These are phyloP conservation scores for Trichoderma sp. DNA, from an alignment of 2,329 filamentous ascomycete genomes.

Conservation along the genomic window DNA sequence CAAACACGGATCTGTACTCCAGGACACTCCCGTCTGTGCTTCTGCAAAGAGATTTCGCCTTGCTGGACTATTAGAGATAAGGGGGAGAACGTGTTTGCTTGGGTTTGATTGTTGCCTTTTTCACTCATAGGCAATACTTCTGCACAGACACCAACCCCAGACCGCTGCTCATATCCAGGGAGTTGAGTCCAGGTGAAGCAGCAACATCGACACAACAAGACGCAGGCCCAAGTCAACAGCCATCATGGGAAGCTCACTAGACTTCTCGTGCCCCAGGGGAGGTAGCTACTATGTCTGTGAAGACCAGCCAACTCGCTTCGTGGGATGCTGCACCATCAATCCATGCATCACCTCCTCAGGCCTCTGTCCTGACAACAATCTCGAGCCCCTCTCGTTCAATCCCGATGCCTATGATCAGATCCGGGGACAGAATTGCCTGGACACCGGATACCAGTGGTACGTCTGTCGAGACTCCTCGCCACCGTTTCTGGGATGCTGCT, in stretches of 20 bases:
- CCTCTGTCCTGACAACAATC: slow-evolving; percentile 34
- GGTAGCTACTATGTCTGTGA: slow-evolving; percentile 42
- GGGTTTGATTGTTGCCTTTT: background rate
- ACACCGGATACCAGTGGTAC: slow-evolving; percentile 35
- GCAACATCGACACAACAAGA: background rate
- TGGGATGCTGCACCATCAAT: slow-evolving; percentile 44
- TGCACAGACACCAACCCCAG: background rate
- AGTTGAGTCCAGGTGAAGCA: background rate
- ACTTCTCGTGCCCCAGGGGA: slow-evolving; percentile 35
- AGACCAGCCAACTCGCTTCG: slow-evolving; percentile 35
- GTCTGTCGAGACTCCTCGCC: slow-evolving; percentile 33
- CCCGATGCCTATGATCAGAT: slow-evolving; percentile 30
- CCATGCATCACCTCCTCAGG: slow-evolving; percentile 37
- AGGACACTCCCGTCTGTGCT: background rate
- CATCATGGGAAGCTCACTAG: slow-evolving; percentile 27
- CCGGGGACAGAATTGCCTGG: slow-evolving; percentile 35
- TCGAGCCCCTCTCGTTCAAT: slow-evolving; percentile 35
- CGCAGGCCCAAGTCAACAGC: background rate
- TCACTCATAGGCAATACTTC: background rate
- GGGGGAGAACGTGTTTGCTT: background rate
- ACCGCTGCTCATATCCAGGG: background rate
- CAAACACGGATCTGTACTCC: slow-evolving; percentile 11
- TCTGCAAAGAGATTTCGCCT: background rate
- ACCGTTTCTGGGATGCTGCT: slow-evolving; percentile 44
- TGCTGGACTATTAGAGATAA: background rate